phyloP scores from a whole-genome alignment of 257 asterid species.

The Agastache rugosa region DNA sequence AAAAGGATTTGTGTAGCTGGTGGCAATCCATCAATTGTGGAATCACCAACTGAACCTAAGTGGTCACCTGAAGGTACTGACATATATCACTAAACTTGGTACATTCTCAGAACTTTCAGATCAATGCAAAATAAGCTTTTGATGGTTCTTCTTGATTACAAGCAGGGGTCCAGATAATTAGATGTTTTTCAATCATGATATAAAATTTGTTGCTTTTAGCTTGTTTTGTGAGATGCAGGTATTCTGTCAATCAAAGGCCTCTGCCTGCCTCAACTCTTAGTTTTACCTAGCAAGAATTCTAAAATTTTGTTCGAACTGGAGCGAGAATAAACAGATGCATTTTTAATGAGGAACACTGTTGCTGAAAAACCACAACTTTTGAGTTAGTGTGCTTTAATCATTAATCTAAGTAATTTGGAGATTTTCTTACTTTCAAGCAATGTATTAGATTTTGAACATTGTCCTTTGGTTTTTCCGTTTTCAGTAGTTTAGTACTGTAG shows the following conservation, averaged over 20 bases:
- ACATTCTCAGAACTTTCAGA: constrained; percentile 11
- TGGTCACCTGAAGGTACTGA: constrained; percentile 94
- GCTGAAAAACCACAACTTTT: background rate
- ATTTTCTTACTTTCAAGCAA: too few relatives aligned
- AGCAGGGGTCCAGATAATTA: background rate
- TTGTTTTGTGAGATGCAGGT: background rate
- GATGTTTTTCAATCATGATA: background rate
- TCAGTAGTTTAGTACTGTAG: too few relatives aligned
- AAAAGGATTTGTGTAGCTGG: constrained; percentile 88
- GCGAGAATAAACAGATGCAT: background rate
- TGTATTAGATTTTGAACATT: too few relatives aligned
- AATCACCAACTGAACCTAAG: constrained; percentile 95
- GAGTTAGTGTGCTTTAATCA: background rate
- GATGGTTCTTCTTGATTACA: constrained; percentile 4
- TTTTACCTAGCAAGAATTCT: background rate
- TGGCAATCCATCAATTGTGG: constrained; percentile 73
- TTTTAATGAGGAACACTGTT: background rate
- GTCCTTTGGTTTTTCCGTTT: background rate
- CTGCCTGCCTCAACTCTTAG: background rate
- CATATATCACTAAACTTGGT: background rate
- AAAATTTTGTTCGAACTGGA: background rate
- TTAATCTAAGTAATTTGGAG: background rate
- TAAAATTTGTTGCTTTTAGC: background rate
- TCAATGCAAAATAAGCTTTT: constrained; percentile 25
- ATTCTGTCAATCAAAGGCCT: background rate